Base-by-base conservation (phyloP, 495 filamentous ascomycete species). In the Staphylotrichum tortipilum region DNA sequence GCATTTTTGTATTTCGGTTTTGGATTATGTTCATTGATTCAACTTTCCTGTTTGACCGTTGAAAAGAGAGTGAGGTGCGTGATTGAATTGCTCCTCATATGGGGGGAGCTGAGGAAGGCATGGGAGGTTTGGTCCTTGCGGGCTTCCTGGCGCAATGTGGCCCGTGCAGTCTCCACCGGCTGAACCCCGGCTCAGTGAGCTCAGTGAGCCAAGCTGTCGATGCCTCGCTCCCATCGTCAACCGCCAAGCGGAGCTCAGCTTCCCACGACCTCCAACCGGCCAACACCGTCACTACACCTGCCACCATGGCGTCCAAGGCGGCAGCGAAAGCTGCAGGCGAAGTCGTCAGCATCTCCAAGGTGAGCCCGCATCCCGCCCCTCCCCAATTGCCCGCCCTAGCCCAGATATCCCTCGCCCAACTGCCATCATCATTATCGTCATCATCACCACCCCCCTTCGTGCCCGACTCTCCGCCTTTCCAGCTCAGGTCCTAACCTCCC, bases 241-340 rank as follows among this genome's bases (percentile, higher is more conserved):
- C 21, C 19, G 19, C 21, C 15, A 10, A 37, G 8, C 14, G 45
- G 21, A 4, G 14, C 28, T 30, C 21, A 31, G 8, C 8, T 14
- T 35, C 45, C 8, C 23, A 17, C 23, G 49, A 44, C 30, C 31
- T 21, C 7, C 29, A 28, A 44, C 7, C 23, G 7, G 7, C 30
- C 15, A 18, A 39, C 49, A 51, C 23, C 22, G 40, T 26, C 49
- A 22, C 26, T 35, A 29, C 26, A 36, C 4, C 35, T 34, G 42
- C 55, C 62, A 70, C 49, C 53, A 80, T 80, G 77, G 74, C 77
- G 43, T 76, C 77, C 42, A 74, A 77, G 60, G 71, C 62, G 56
- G 75, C 65, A 59, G 68, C 69, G 17, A 78, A 76, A 59, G 69
- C 67, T 59, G 74, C 66, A 11, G 67, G 62, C 38, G 63, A 67